These are phyloP conservation scores for Grigorovia yakushimaensis DNA, from an alignment of 805 yeast genomes.

Conservation along the genomic window DNA sequence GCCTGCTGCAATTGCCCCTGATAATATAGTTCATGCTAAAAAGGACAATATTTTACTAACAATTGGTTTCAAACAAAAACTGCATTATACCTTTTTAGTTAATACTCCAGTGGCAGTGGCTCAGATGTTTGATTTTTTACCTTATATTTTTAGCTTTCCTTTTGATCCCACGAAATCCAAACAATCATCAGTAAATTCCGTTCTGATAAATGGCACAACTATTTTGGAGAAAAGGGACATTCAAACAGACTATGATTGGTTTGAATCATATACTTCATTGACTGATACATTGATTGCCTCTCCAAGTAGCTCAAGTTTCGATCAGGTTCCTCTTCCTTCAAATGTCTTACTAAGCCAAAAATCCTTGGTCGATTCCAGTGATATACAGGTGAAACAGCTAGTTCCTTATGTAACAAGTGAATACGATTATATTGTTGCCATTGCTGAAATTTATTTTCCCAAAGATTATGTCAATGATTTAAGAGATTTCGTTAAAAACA, in stretches of 20 bases:
- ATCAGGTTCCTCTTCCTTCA: not conserved
- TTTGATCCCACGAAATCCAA: not conserved
- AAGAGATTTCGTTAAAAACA: constrained; percentile 41
- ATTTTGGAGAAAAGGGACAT: not conserved
- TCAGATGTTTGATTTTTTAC: constrained; percentile 60
- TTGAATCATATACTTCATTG: not conserved
- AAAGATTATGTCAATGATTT: constrained; percentile 38
- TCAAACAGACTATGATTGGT: not conserved
- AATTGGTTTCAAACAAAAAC: constrained; percentile 50
- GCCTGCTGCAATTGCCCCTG: constrained; percentile 32
- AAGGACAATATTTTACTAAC: constrained; percentile 21
- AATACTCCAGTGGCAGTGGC: constrained; percentile 78
- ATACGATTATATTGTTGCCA: constrained; percentile 64
- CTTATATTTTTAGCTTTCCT: constrained; percentile 59
- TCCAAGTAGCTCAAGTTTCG: not conserved
- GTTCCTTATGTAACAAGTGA: constrained; percentile 14
- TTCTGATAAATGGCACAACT: not conserved
- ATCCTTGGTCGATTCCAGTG: not conserved
- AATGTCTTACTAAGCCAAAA: not conserved
- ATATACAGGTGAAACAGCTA: constrained; percentile 6
- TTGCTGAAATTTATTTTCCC: constrained; percentile 84
- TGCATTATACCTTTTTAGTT: constrained; percentile 82
- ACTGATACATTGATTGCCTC: not conserved
- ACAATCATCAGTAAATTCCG: not conserved
- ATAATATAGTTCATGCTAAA: constrained; percentile 29